A percentile compares a stretch with the other conserved stretches of the same genome.
Conservation (phyloP, 2,329 filamentous ascomycete genomes). For the Penicillium sp. region DNA sequence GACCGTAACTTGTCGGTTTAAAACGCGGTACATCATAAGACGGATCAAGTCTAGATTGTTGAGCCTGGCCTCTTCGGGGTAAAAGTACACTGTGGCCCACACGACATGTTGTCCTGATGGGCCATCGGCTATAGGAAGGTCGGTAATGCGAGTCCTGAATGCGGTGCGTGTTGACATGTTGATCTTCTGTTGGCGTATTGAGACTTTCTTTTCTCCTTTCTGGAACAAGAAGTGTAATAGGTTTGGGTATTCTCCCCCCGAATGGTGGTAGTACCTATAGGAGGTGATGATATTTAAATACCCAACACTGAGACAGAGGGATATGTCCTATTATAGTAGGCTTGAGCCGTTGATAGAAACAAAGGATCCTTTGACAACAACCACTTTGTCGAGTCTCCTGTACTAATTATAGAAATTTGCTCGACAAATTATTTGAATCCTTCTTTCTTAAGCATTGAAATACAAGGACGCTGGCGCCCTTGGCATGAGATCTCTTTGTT, state of each 20-base stretch:
- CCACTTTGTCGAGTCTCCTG: background rate
- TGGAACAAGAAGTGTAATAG: too few species aligned
- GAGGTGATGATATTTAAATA: background rate
- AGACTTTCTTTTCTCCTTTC: too few species aligned
- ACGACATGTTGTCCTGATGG: background rate
- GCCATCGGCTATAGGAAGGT: background rate
- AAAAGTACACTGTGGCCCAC: slow-evolving; percentile 2
- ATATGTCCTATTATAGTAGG: background rate
- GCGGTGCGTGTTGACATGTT: background rate
- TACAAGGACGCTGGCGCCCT: background rate
- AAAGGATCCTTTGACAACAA: background rate
- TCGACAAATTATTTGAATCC: background rate
- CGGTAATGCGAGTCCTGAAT: background rate
- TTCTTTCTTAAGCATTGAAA: background rate
- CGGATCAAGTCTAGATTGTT: background rate
- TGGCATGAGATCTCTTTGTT: background rate
- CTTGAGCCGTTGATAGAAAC: background rate
- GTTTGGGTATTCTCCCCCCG: background rate
- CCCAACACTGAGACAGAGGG: background rate
- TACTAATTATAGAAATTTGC: background rate
- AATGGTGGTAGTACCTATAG: too few species aligned
- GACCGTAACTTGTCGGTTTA: background rate
- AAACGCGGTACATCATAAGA: background rate
- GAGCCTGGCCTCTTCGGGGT: background rate
- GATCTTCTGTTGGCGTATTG: background rate